Evolutionary conservation across 139 green algal genomes (phyloP).

Genomic region (Pseudopediastrum boryanum): DNA sequence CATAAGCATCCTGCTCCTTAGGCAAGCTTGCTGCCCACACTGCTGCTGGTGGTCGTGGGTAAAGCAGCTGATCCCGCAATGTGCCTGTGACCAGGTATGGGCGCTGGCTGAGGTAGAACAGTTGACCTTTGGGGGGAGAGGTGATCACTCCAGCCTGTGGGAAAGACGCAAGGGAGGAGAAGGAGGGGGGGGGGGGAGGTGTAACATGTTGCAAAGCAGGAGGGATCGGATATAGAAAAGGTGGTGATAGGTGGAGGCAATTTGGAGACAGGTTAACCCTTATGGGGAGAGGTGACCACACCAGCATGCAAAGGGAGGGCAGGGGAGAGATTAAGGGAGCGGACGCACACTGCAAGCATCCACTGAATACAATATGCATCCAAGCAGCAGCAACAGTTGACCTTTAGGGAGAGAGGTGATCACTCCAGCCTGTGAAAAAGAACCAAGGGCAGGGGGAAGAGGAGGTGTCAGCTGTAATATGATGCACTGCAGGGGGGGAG

Average conservation of each 20-base stretch:
- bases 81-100: slow-evolving; percentile 85
- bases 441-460: background rate
- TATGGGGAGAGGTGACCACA: background rate
- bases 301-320: background rate
- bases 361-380: no score
- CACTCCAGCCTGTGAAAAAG: slow-evolving; percentile 41
- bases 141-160: slow-evolving; percentile 52
- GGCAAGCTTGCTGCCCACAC: slow-evolving; percentile 58
- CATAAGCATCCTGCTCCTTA: slow-evolving; percentile 18
- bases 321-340: no score
- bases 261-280: background rate
- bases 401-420: slow-evolving; percentile 51
- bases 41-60: slow-evolving; percentile 75
- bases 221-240: no score
- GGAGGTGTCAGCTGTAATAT: background rate
- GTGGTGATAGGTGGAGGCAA: no score
- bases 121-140: slow-evolving; percentile 46
- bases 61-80: slow-evolving; percentile 90
- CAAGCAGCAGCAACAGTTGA: no score
- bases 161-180: background rate
- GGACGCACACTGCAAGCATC: no score
- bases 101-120: slow-evolving; percentile 91
- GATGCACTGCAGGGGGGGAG: background rate
- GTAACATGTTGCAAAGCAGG: no score
- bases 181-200: no score